phyloP scores from a whole-genome alignment of 208 protist species.

The Wallacemonas sp. region DNA sequence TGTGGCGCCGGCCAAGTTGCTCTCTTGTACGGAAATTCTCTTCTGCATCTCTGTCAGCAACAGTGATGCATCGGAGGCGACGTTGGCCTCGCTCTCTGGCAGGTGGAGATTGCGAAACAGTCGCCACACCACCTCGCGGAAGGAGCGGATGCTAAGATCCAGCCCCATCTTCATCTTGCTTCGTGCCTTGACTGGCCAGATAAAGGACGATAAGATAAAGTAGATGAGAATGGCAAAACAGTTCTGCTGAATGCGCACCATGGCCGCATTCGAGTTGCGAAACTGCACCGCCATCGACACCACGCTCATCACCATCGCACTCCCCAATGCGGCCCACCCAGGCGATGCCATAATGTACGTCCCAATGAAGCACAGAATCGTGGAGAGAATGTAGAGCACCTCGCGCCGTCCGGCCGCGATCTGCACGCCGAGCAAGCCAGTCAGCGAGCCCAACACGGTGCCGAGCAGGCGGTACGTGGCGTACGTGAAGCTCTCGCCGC shows the following conservation, averaged over 20 bases:
- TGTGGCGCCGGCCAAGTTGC: slow-evolving; percentile 47
- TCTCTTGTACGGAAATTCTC: slow-evolving; percentile 49
- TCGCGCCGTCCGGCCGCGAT: slow-evolving; percentile 47
- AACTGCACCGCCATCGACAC: slow-evolving; percentile 85
- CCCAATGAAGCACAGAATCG: slow-evolving; percentile 71
- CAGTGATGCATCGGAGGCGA: slow-evolving; percentile 39
- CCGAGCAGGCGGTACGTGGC: slow-evolving; percentile 76
- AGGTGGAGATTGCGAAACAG: slow-evolving; percentile 84
- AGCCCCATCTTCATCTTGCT: slow-evolving; percentile 73
- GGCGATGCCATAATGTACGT: slow-evolving; percentile 70
- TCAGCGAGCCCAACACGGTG: slow-evolving; percentile 79
- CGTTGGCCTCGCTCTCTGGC: slow-evolving; percentile 67
- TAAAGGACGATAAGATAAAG: slow-evolving; percentile 70
- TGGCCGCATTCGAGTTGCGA: slow-evolving; percentile 39
- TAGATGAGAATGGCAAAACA: slow-evolving; percentile 88
- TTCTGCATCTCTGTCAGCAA: slow-evolving; percentile 63
- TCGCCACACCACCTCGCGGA: slow-evolving; percentile 59
- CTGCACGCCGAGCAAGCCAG: slow-evolving; percentile 64
- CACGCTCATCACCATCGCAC: slow-evolving; percentile 74
- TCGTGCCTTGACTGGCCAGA: slow-evolving; percentile 82
- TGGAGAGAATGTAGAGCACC: slow-evolving; percentile 60
- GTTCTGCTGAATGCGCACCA: slow-evolving; percentile 90
- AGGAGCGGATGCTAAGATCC: slow-evolving; percentile 68
- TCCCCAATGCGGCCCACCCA: slow-evolving; percentile 65
- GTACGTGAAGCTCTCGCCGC: slow-evolving; percentile 85